Base-by-base conservation (phyloP, 129 eudicot genomes). In the Ambrosia artemisiifolia region DNA sequence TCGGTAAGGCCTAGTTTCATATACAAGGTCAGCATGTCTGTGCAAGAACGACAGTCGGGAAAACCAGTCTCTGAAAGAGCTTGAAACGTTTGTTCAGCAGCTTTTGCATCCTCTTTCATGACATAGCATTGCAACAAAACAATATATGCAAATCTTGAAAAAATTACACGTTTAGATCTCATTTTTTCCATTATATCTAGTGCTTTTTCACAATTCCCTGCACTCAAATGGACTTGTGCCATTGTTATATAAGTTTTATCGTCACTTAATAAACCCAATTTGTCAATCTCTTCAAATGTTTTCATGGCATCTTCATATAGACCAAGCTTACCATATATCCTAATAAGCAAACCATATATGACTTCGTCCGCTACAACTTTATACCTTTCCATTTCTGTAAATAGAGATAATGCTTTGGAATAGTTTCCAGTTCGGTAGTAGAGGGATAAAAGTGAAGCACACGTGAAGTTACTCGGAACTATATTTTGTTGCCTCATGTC, bases 241-340 rank as follows among this genome's bases (percentile, higher is more conserved):
- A 94, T 94, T 47, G 99, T 77, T 63, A 79, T 42, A 63, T 90
- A 94, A 40, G 99, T 87, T 78, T 85, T 94, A 57, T 88, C 97
- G 38, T 86, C 81, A 84, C 79, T 84, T 69, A 90, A 89, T 10
- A 88, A 81, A 42, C 97, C 93, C 76, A 85, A 70, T 62, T 71
- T 83, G 81, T 69, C 75, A 67, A 88, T 82, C 82, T 90, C 96
- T 61, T 70, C 68, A 65, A 90, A 94, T 30, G 97, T 90, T 74
- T 59, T 77, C 72, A 82, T 63, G 36, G 99, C 99, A 84, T 94
- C 97, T 55, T 88, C 89, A 61, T 80, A 90, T 9, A 94, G 81
- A 67, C 97, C 99, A 75, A 94, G 90, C 80, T 84, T 94, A 14
- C 97, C 99, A 55, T 94, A 94, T 79, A 94, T 94, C 56, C 96